Conservation (phyloP, 306 rosid species). For the Malus fusca region DNA sequence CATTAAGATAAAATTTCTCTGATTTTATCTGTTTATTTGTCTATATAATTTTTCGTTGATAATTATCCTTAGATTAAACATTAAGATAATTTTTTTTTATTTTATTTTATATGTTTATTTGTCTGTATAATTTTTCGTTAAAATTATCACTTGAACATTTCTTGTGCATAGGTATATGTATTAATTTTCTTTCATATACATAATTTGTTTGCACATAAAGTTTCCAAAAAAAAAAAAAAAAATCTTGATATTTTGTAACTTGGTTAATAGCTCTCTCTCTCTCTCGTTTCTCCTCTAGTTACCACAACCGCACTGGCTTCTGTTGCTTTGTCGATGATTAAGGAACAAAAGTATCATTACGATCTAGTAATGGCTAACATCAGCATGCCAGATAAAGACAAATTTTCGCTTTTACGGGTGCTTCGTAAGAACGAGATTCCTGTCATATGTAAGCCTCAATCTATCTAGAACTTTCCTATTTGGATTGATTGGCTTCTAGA, state of each 20-base stretch:
- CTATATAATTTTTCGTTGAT: too few relatives aligned
- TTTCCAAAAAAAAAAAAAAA: too few relatives aligned
- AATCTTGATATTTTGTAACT: background rate
- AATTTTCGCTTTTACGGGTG: slow-evolving; percentile 8
- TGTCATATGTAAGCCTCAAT: slow-evolving; percentile 34
- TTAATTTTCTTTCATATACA: background rate
- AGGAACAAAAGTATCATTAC: slow-evolving; percentile 15
- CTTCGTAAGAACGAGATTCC: slow-evolving; percentile 19
- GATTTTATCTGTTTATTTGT: too few relatives aligned
- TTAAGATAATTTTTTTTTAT: background rate
- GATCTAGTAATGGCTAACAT: slow-evolving; percentile 37
- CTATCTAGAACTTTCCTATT: background rate
- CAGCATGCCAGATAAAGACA: slow-evolving; percentile 28
- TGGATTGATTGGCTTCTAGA: background rate
- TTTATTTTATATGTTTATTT: too few relatives aligned
- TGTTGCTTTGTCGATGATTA: slow-evolving; percentile 39
- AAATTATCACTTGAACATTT: too few relatives aligned
- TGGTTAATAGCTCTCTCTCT: background rate
- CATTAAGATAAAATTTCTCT: background rate
- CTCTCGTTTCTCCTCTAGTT: slow-evolving; percentile 21
- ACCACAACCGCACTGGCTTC: slow-evolving; percentile 22
- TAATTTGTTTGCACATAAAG: background rate
- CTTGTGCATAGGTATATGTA: background rate
- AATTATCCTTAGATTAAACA: background rate
- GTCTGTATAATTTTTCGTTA: too few relatives aligned